Percentiles rank a stretch among this genome's conserved stretches.
phyloP scores from a whole-genome alignment of 2,329 filamentous ascomycete species.

The Botryosphaeria dothidea region DNA sequence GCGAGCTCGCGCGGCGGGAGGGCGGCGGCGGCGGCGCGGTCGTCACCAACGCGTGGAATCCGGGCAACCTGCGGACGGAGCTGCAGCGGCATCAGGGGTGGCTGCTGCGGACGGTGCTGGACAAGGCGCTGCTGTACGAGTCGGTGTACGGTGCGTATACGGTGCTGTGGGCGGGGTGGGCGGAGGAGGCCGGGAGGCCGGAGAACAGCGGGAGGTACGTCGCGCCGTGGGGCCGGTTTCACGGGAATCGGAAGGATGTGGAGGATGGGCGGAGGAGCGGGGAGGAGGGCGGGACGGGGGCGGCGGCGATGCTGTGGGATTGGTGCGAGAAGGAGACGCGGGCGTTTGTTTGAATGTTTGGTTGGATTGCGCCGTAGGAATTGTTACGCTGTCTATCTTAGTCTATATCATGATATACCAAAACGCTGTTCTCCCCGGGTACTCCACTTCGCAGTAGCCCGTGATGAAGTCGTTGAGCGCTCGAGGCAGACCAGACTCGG shows the following conservation, averaged over 20 bases:
- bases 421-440: too few relatives aligned
- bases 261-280: slow-evolving; percentile 30
- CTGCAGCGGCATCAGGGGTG: slow-evolving; percentile 30
- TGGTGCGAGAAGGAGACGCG: slow-evolving; percentile 39
- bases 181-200: slow-evolving; percentile 22
- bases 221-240: slow-evolving; percentile 51
- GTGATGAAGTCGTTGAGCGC: too few relatives aligned
- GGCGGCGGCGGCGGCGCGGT: slow-evolving; percentile 19
- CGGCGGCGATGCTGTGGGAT: slow-evolving; percentile 42
- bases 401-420: too few relatives aligned
- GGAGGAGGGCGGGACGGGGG: slow-evolving; percentile 40
- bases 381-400: too few relatives aligned
- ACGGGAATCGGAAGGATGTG: slow-evolving; percentile 35
- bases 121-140: neutral
- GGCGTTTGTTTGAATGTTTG: neutral
- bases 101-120: neutral
- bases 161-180: slow-evolving; percentile 2
- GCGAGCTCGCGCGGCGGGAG: slow-evolving; percentile 23
- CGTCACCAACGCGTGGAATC: slow-evolving; percentile 35
- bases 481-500: too few relatives aligned
- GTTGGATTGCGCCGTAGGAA: too few relatives aligned
- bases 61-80: slow-evolving; percentile 43
- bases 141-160: slow-evolving; percentile 4
- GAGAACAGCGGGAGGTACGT: slow-evolving; percentile 33
- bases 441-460: too few relatives aligned